Evolutionary conservation across 2,329 filamentous ascomycete genomes (phyloP), one percentile per base, ranked within the genome.

Genomic region (Fonsecaea nubica): DNA sequence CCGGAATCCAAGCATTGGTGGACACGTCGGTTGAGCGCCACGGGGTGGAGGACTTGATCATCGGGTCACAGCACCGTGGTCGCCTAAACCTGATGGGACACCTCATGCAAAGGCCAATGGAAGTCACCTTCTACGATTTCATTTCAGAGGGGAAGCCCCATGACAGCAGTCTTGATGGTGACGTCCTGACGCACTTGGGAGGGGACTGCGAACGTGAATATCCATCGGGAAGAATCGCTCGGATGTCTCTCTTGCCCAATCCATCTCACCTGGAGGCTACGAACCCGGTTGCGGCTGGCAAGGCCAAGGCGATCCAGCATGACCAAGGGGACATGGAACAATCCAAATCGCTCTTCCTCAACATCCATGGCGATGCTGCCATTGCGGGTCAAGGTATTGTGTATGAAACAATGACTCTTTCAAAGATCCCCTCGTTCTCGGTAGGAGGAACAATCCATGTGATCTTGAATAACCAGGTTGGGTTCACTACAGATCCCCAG

Each of bases 151-250:
- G 95, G 74, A 92, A 90, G 54, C 83, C 91, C 30, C 92, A 92
- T 62, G 91, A 92, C 73, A 95, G 98, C 74, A 95, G 98, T 82
- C 95, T 95, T 66, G 98, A 95, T 65, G 95, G 95, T 75, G 95
- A 99, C 79, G 95, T 99, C 81, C 99, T 99, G 83, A 99, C 99
- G 83, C 95, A 99, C 84, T 85, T 99, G 76, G 95, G 95, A 77
- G 99, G 99, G 95, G 98, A 99, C 85, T 99, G 99, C 74, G 95
- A 99, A 84, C 92, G 95, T 70, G 95, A 95, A 63, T 99, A 95
- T 8, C 95, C 95, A 66, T 98, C 94, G 50, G 95, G 95, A 75
- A 98, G 98, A 87, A 94, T 95, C 71, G 95, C 99, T 15, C 95
- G 98, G 84, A 89, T 99, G 62, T 99, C 95, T 69, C 88, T 99